phyloP scores from a whole-genome alignment of 2,329 filamentous ascomycete genomes.

The Penicillium sp. region DNA sequence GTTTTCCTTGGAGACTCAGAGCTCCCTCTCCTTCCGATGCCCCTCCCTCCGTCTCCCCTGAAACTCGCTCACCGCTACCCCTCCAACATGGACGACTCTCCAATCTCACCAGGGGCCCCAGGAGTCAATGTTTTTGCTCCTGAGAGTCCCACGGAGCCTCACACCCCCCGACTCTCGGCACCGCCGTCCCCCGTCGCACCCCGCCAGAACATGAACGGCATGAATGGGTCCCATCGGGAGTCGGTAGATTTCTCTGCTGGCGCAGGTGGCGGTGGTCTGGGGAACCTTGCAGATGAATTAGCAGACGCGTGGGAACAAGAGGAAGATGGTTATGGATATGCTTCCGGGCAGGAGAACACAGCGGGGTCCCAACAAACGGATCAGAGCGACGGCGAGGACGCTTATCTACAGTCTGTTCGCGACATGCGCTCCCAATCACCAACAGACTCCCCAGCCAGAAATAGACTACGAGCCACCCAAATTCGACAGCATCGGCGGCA shows the following conservation, averaged over 20 bases:
- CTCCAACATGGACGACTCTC: conserved; percentile 35
- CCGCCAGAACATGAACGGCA: conserved; percentile 37
- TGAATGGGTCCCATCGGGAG: conserved; percentile 37
- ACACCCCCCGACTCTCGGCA: conserved; percentile 36
- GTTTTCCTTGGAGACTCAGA: background rate
- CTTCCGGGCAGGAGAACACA: conserved; percentile 37
- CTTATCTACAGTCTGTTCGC: conserved; percentile 27
- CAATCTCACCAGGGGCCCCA: conserved; percentile 34
- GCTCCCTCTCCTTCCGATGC: conserved; percentile 20
- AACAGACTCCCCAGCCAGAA: conserved; percentile 32
- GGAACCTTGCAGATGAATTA: conserved; percentile 64
- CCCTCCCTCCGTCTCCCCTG: conserved; percentile 36
- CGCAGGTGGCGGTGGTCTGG: conserved; percentile 49
- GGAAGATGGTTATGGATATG: conserved; percentile 48
- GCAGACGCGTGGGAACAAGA: conserved; percentile 60
- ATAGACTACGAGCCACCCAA: conserved; percentile 39
- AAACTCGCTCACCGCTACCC: conserved; percentile 42
- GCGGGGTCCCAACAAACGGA: conserved; percentile 32
- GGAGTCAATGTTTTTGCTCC: conserved; percentile 31
- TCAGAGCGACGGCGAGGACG: conserved; percentile 33
- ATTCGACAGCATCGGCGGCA: conserved; percentile 39
- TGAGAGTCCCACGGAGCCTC: conserved; percentile 35
- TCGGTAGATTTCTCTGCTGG: conserved; percentile 41
- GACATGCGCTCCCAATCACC: conserved; percentile 30
- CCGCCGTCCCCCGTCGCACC: conserved; percentile 41